Base-by-base conservation (phyloP, 345 rosid genomes). In the Bretschneidera sinensis region DNA sequence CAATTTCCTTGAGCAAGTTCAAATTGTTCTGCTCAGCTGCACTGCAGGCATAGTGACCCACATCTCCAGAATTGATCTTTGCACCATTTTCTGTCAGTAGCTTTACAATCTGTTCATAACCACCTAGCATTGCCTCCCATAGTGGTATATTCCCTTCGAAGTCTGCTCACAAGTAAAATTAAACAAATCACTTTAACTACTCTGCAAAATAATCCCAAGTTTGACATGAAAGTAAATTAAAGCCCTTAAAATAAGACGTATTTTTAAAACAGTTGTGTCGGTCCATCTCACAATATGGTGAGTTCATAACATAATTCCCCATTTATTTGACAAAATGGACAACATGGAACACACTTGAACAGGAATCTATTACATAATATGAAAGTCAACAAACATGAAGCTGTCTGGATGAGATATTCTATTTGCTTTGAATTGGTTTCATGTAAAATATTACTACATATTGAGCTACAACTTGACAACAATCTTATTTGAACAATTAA, bases 91-190 rank as follows among this genome's bases (percentile, higher is more conserved):
- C 83, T 35, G 55, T 31, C 52, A 89, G 61, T 57, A 83, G 63
- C 68, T 73, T 82, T 35, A 59, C 64, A 45, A 89, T 73, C 7
- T 74, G 72, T 54, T 77, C 80, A 51, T 92, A 84, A 6, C 91
- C 83, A 25, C 65, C 85, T 60, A 72, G 59, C 82, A 87, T 74
- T 57, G 97, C 97, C 64, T 85, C 96, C 97, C 96, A 92, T 22
- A 92, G 35, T 9, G 97, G 97, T 34, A 81, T 79, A 60, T 61
- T 84, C 55, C 94, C 96, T 7, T 89, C 91, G 0, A 78, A 54
- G 55, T 89, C 97, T 89, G 81, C 78, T 75, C 39, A 33, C 23
- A 60, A 25, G 47, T 61, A 59, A 43, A 10, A 5, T 16, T 7
- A 19, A 24, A 54, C 57, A 54, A 56, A 31, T 31, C 35, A 31